Evolutionary conservation across 768 basidiomycete species (phyloP).

Genomic region (Leccinellum luteum): DNA sequence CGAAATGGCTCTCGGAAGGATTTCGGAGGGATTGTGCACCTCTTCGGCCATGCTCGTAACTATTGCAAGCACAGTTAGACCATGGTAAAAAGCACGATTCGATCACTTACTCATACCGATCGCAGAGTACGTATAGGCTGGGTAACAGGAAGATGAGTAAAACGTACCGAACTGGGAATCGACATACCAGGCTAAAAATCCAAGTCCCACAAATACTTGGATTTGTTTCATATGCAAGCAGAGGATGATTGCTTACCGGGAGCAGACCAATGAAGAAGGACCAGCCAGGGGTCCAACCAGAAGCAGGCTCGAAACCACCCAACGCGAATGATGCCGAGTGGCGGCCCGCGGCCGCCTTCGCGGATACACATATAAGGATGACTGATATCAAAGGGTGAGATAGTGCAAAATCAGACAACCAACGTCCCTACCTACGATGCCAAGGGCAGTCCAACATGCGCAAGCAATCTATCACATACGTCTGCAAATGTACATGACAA

Average conservation of each 20-base stretch:
- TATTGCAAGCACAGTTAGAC: slow-evolving; percentile 19
- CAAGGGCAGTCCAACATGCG: slow-evolving; percentile 61
- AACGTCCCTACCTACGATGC: slow-evolving; percentile 42
- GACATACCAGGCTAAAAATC: slow-evolving; percentile 28
- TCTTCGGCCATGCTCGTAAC: slow-evolving; percentile 70
- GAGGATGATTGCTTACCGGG: slow-evolving; percentile 38
- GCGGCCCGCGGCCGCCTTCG: slow-evolving; percentile 54
- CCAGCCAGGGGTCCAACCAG: slow-evolving; percentile 69
- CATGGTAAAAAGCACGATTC: background rate
- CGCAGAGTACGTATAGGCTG: slow-evolving; percentile 55
- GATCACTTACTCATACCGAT: slow-evolving; percentile 56
- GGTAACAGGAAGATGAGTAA: slow-evolving; percentile 17
- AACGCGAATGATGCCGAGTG: slow-evolving; percentile 56
- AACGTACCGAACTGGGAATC: background rate
- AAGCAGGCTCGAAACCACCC: slow-evolving; percentile 58
- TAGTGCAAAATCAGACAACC: background rate
- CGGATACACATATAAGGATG: slow-evolving; percentile 53
- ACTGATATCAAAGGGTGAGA: slow-evolving; percentile 37
- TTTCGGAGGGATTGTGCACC: slow-evolving; percentile 52
- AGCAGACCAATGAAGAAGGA: slow-evolving; percentile 65
- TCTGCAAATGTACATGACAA: background rate
- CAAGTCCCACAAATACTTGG: background rate
- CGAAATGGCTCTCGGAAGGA: slow-evolving; percentile 54
- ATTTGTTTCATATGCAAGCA: background rate
- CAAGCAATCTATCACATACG: slow-evolving; percentile 45